Evolutionary conservation across 2,329 filamentous ascomycete species (phyloP), one percentile per base, ranked within the genome.

Genomic region (Phialemoniopsis sp.): DNA sequence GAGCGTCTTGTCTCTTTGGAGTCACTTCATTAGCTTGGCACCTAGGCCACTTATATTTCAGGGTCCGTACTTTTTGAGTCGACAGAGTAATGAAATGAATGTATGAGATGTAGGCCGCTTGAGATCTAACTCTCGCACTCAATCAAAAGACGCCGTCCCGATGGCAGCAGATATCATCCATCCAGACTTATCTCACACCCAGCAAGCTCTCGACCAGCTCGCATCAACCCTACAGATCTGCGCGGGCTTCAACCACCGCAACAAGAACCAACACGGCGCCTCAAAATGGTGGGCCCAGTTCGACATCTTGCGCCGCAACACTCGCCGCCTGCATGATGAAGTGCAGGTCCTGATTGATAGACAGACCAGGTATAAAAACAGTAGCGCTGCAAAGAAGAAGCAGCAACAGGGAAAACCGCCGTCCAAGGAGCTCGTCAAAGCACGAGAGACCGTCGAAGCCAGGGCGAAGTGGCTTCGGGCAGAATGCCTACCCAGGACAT

Each of bases 231-330:
- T 67, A 19, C 58, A 75, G 36, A 64, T 90, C 34, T 78, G 96
- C 33, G 72, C 84, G 53, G 76, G 86, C 48, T 78, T 94, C 52
- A 78, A 83, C 61, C 82, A 88, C 58, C 87, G 89, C 53, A 93
- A 96, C 68, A 84, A 82, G 56, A 97, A 96, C 66, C 91, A 97
- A 66, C 91, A 97, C 62, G 82, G 82, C 40, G 72, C 76, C 46
- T 77, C 82, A 21, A 78, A 80, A 56, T 98, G 91, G 91, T 97
- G 87, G 80, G 58, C 66, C 13, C 78, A 80, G 52, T 79, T 96
- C 45, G 75, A 75, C 38, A 73, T 84, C 47, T 73, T 96, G 47
- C 80, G 87, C 29, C 84, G 87, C 34, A 73, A 80, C 41, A 59
- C 85, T 8, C 63, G 65, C 8, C 72, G 73, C 39, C 64, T 95